Evolutionary conservation across 2,329 filamentous ascomycete genomes (phyloP).

Genomic region (Aspergillus sp.): DNA sequence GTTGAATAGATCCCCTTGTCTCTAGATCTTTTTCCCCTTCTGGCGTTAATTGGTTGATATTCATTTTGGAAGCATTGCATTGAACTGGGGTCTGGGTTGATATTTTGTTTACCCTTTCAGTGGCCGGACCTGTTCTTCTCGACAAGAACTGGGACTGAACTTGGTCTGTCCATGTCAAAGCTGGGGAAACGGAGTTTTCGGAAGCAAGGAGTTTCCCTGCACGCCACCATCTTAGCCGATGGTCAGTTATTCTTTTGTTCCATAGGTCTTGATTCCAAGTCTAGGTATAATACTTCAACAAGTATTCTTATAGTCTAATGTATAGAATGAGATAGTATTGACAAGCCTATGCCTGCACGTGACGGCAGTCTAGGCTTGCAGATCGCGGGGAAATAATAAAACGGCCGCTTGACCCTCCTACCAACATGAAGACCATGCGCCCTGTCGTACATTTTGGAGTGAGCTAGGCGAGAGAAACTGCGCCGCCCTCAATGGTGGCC

Average conservation of each 20-base stretch:
- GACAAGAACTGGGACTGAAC: background rate
- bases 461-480: conserved; percentile 16
- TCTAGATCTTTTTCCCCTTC: conserved; percentile 6
- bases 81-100: conserved; percentile 15
- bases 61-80: conserved; percentile 17
- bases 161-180: background rate
- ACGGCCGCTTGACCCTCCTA: conserved; percentile 3
- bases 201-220: conserved; percentile 1
- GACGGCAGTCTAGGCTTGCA: conserved; percentile 11
- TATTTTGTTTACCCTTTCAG: conserved; percentile 7
- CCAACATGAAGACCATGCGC: conserved; percentile 5
- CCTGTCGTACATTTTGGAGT: conserved; percentile 8
- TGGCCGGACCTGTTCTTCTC: background rate
- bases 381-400: conserved; percentile 15
- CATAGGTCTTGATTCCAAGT: conserved; percentile 3
- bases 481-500: conserved; percentile 28
- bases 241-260: background rate
- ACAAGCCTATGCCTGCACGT: background rate
- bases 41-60: conserved; percentile 9
- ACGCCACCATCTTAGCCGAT: background rate
- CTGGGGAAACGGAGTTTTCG: conserved; percentile 10
- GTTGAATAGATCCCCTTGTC: conserved; percentile 30
- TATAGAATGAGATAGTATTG: background rate
- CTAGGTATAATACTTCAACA: conserved; percentile 3
- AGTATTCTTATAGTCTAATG: background rate